These are phyloP conservation scores for Allium cepa DNA, from an alignment of 106 monocot genomes.

Conservation along the genomic window DNA sequence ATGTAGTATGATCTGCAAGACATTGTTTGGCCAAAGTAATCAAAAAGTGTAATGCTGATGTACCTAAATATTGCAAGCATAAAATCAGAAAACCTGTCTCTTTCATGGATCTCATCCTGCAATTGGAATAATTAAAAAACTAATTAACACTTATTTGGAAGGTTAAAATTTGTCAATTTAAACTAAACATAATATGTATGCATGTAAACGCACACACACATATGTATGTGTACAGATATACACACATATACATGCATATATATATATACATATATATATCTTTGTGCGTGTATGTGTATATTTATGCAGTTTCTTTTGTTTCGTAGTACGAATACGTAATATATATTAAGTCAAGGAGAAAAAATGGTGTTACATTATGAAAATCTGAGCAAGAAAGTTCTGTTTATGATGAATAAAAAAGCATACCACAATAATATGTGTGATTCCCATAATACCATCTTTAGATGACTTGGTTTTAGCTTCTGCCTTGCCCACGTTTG, in stretches of 20 bases:
- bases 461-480: constrained; percentile 11
- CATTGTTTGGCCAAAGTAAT: too few relatives aligned
- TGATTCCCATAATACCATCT: constrained; percentile 47
- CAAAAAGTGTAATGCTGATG: neutral
- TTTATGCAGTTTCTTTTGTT: too few relatives aligned
- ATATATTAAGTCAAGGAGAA: neutral
- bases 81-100: constrained; percentile 98
- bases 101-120: constrained; percentile 99
- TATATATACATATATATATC: neutral
- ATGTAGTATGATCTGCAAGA: too few relatives aligned
- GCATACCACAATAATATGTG: constrained; percentile 93
- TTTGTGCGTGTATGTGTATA: neutral
- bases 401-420: neutral
- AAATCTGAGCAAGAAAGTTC: neutral
- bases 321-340: too few relatives aligned
- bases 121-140: neutral
- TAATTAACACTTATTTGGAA: too few relatives aligned
- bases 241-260: neutral
- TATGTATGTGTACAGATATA: neutral
- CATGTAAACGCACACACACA: too few relatives aligned
- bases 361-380: neutral
- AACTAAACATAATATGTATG: neutral
- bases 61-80: constrained; percentile 95
- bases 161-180: neutral
- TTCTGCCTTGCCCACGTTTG: constrained; percentile 27